A percentile compares a stretch with the other conserved stretches of the same genome.
These are phyloP conservation scores for Craterostigma plantagineum DNA, from an alignment of 257 asterid genomes.

Conservation along the genomic window DNA sequence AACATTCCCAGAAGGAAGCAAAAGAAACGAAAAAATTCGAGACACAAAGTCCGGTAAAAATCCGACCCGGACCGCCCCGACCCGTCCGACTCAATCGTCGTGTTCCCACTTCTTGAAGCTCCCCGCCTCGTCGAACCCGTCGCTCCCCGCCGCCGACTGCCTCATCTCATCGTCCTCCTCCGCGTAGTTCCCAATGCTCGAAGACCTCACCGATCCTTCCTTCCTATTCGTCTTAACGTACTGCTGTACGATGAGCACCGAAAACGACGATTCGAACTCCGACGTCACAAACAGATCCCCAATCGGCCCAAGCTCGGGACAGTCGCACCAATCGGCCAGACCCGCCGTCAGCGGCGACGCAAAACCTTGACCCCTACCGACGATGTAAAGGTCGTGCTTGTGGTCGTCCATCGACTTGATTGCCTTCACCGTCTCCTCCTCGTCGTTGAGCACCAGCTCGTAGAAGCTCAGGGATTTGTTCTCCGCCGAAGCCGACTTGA, in stretches of 20 bases:
- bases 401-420: slow-evolving; percentile 3
- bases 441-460: slow-evolving; percentile 5
- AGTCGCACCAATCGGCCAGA: slow-evolving; percentile 7
- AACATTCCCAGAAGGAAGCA: no score
- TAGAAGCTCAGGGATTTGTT: neutral
- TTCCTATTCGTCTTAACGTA: neutral
- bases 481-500: neutral
- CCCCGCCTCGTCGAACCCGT: neutral
- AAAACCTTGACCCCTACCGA: slow-evolving; percentile 1
- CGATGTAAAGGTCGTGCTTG: neutral
- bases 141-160: slow-evolving; percentile 1
- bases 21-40: no score
- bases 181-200: neutral
- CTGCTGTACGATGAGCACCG: slow-evolving; percentile 7
- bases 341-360: slow-evolving; percentile 4
- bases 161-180: slow-evolving; percentile 4
- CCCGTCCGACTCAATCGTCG: no score
- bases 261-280: slow-evolving; percentile 1
- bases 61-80: no score
- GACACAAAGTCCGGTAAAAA: no score
- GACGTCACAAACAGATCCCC: slow-evolving; percentile 5
- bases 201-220: neutral
- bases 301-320: slow-evolving; percentile 7
- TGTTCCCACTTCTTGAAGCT: no score
- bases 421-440: slow-evolving; percentile 4